Evolutionary conservation across 495 filamentous ascomycete genomes (phyloP).

Genomic region (Penicillium parvum): DNA sequence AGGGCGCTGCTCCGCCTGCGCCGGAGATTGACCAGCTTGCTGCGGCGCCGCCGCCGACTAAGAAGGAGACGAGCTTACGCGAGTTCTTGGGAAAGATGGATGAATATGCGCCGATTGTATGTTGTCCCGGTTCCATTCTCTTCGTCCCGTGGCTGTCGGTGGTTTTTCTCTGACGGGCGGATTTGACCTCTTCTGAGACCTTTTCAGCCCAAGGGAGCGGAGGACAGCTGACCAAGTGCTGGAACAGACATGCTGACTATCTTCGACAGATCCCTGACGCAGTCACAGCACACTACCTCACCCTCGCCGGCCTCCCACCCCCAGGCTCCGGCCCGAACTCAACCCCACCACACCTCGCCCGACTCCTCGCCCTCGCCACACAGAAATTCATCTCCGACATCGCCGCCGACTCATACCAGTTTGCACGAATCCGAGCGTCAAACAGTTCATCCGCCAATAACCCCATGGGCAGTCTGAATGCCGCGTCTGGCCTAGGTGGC

Average conservation of each 20-base stretch:
- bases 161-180: too few relatives aligned
- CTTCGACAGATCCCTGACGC: slow-evolving; percentile 83
- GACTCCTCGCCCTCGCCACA: slow-evolving; percentile 89
- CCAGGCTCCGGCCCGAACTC: slow-evolving; percentile 73
- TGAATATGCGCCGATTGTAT: slow-evolving; percentile 94
- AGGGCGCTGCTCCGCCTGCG: slow-evolving; percentile 11
- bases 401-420: slow-evolving; percentile 96
- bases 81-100: slow-evolving; percentile 96
- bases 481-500: slow-evolving; percentile 65
- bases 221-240: background rate
- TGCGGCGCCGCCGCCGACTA: slow-evolving; percentile 53
- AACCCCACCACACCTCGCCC: slow-evolving; percentile 82
- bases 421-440: slow-evolving; percentile 85
- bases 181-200: too few relatives aligned
- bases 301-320: slow-evolving; percentile 86
- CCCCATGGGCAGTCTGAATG: slow-evolving; percentile 80
- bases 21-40: slow-evolving; percentile 28
- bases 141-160: background rate
- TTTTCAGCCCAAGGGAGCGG: background rate
- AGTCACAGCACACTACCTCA: slow-evolving; percentile 96
- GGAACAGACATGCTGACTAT: slow-evolving; percentile 14
- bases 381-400: slow-evolving; percentile 98
- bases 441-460: slow-evolving; percentile 82
- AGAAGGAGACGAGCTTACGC: slow-evolving; percentile 85
- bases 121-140: slow-evolving; percentile 21